Evolutionary conservation across 2,329 filamentous ascomycete genomes (phyloP).

Genomic region (Nannizziopsis arthrosporioides): DNA sequence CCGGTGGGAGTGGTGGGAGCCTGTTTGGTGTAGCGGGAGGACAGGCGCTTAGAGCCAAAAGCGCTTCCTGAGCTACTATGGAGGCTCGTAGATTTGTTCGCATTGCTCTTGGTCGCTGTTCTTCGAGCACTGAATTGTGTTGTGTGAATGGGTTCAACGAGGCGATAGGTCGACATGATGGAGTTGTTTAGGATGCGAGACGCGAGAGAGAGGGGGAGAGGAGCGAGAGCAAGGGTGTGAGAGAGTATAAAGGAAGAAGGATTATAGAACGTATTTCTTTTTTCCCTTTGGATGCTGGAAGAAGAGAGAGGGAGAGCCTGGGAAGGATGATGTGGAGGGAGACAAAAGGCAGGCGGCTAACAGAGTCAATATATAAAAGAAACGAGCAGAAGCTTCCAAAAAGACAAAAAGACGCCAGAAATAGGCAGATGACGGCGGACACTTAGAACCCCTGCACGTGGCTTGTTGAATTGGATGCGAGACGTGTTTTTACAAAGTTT

Average conservation of each 20-base stretch:
- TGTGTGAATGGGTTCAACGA: conserved; percentile 52
- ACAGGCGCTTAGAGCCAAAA: conserved; percentile 32
- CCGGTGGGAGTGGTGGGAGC: conserved; percentile 43
- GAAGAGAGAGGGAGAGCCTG: neutral
- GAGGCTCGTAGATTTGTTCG: conserved; percentile 47
- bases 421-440: too few relatives aligned
- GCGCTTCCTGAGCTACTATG: conserved; percentile 41
- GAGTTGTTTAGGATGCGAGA: neutral
- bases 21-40: conserved; percentile 32
- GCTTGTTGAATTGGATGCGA: too few relatives aligned
- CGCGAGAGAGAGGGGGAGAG: neutral
- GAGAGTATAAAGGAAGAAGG: neutral
- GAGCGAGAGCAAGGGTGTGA: neutral
- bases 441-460: too few relatives aligned
- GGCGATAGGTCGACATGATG: conserved; percentile 38
- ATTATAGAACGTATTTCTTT: too few relatives aligned
- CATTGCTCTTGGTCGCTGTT: conserved; percentile 35
- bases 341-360: neutral
- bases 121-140: conserved; percentile 40
- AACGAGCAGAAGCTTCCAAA: too few relatives aligned
- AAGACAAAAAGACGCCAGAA: too few relatives aligned
- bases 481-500: too few relatives aligned
- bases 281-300: too few relatives aligned
- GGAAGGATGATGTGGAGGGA: neutral
- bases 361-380: neutral